Base-by-base conservation (phyloP, 2,329 filamentous ascomycete species). In the Colletotrichum sp. region DNA sequence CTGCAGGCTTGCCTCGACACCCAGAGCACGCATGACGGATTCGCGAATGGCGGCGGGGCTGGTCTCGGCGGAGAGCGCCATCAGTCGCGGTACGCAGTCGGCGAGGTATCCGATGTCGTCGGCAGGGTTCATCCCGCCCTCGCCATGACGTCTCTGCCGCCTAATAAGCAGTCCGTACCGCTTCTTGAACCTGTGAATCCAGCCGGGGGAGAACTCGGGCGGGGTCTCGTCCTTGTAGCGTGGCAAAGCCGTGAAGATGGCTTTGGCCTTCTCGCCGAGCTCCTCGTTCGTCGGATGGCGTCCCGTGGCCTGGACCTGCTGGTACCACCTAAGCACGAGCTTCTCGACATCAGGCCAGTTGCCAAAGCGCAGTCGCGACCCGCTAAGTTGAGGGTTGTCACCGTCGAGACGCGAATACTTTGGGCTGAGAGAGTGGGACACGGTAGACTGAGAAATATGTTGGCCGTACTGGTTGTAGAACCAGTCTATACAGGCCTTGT, bases 131-230 rank as follows among this genome's bases (percentile, higher is more conserved):
- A 85, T 77, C 22, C 85, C 85, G 2, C 85, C 86, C 66, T 87
- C 87, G 24, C 87, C 87, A 78, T 89, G 88, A 1, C 90, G 88
- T 24, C 90, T 88, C 79, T 92, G 90, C 68, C 90, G 89, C 44
- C 90, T 82, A 63, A 92, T 88, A 22, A 92, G 84, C 18, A 92
- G 85, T 0, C 90, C 90, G 75, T 92, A 92, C 13, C 91, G 88
- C 81, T 92, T 92, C 84, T 92, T 92, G 84, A 92, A 92, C 44
- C 91, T 88, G 79, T 92, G 91, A 74, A 92, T 92, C 91, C 91
- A 92, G 55, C 91, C 91, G 0, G 91, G 91, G 0, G 90, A 92
- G 81, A 92, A 92, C 81, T 92, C 91, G 63, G 91, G 91, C 2
- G 90, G 85, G n/a, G 83, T 83, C 81, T 92, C 90, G 78, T 90